Conservation (phyloP, 345 rosid species). For the Melastoma malabathricum region DNA sequence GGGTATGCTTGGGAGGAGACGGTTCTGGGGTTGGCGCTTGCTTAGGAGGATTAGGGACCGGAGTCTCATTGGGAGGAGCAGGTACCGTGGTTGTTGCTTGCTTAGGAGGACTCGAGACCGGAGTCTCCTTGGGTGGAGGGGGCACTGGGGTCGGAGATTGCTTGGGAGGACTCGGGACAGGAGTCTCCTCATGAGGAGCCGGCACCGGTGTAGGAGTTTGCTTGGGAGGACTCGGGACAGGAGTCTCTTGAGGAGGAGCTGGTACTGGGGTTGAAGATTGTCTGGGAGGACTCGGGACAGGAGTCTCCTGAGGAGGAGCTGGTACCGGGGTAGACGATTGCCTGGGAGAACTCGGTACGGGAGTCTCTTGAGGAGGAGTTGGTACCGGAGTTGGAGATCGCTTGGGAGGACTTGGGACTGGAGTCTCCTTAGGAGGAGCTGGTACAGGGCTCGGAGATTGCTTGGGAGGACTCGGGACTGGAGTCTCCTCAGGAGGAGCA, state of each 20-base stretch:
- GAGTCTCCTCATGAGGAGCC: not conserved
- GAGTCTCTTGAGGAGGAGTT: slow-evolving; percentile 4
- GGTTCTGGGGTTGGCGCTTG: slow-evolving; percentile 1
- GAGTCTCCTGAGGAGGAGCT: slow-evolving; percentile 1
- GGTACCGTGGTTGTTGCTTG: not conserved
- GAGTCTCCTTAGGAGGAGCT: not conserved
- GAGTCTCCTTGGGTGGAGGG: not conserved
- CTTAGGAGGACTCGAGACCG: no score
- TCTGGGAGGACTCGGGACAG: no score
- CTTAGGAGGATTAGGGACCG: not conserved
- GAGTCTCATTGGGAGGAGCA: not conserved
- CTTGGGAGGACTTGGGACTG: slow-evolving; percentile 1
- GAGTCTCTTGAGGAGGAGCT: slow-evolving; percentile 2
- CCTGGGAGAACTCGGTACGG: slow-evolving; percentile 3
- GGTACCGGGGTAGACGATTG: slow-evolving; percentile 2
- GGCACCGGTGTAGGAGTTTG: slow-evolving; percentile 3
- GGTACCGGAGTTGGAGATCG: not conserved
- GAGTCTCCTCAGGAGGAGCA: not conserved
- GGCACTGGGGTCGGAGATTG: not conserved
- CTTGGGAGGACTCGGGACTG: not conserved
- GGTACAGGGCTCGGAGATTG: not conserved
- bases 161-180: no score
- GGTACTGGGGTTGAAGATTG: slow-evolving; percentile 1
- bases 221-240: slow-evolving; percentile 2
- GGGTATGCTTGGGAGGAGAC: not conserved